phyloP scores from a whole-genome alignment of 164 flowering plant genomes.

The Paratinospora sagittata region DNA sequence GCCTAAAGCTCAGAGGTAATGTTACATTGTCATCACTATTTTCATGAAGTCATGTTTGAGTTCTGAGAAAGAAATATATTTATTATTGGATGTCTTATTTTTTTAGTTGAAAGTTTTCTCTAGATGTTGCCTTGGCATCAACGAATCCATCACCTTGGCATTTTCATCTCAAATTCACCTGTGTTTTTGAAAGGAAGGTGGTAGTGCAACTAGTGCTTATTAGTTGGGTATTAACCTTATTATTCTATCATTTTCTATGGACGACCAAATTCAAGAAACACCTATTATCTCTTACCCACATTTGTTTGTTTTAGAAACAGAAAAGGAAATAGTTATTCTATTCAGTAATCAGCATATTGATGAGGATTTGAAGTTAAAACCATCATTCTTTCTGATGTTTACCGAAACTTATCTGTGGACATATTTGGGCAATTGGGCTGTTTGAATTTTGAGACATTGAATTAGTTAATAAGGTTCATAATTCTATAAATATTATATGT shows the following conservation, averaged over 20 bases:
- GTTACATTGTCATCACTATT: neutral
- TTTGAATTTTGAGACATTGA: no score
- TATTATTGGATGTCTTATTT: neutral
- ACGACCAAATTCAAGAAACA: neutral
- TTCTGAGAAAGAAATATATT: neutral
- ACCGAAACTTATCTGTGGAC: no score
- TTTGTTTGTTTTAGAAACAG: neutral
- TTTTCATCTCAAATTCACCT: no score
- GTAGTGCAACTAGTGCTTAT: neutral
- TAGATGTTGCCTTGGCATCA: neutral
- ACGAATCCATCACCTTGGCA: no score
- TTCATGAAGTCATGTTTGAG: neutral
- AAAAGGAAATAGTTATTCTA: neutral
- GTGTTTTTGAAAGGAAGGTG: neutral
- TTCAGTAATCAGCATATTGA: no score
- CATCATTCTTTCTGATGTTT: no score
- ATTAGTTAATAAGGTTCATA: no score
- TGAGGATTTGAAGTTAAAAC: neutral
- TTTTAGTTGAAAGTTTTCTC: neutral
- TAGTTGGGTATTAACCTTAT: neutral
- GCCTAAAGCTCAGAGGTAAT: slow-evolving; percentile 11
- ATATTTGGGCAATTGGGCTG: no score
- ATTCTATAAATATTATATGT: no score
- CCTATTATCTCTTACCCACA: neutral
- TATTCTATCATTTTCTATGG: neutral